Percentiles rank a stretch among this genome's conserved stretches.
Evolutionary conservation across 805 yeast species (phyloP).

Genomic region (Maudiozyma bulderi): DNA sequence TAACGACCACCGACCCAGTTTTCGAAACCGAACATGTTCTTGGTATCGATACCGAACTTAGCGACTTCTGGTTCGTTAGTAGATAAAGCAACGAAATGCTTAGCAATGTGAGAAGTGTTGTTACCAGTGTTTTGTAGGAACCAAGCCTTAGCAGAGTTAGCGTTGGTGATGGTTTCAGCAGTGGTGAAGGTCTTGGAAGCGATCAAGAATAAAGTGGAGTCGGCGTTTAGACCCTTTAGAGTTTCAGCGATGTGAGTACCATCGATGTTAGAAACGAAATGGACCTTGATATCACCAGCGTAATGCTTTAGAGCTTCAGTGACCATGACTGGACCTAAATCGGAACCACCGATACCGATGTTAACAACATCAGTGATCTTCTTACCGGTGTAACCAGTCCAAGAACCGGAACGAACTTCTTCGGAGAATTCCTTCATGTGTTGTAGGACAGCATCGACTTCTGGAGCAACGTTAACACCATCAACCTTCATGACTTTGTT

Average conservation of each 20-base stretch:
- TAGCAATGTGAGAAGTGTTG: conserved; percentile 68
- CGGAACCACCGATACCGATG: conserved; percentile 98
- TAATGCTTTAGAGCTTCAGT: conserved; percentile 95
- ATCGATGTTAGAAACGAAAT: conserved; percentile 96
- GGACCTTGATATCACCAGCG: conserved; percentile 63
- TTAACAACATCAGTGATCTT: conserved; percentile 87
- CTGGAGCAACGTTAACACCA: conserved; percentile 81
- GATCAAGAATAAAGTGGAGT: conserved; percentile 83
- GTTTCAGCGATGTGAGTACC: conserved; percentile 95
- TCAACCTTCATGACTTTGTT: conserved; percentile 79
- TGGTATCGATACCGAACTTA: conserved; percentile 94
- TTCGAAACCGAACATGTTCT: conserved; percentile 97
- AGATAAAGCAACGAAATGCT: conserved; percentile 94
- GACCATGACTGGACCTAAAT: conserved; percentile 98
- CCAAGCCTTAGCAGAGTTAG: conserved; percentile 92
- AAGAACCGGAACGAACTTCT: conserved; percentile 78
- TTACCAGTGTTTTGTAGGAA: conserved; percentile 58
- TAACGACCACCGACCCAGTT: conserved; percentile 99
- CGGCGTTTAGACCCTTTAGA: conserved; percentile 67
- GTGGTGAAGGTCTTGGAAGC: conserved; percentile 99
- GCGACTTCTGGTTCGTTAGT: conserved; percentile 87
- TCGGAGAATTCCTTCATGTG: conserved; percentile 97
- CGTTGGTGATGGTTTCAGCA: conserved; percentile 95
- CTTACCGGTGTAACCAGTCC: conserved; percentile 97
- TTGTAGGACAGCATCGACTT: conserved; percentile 80